Percentiles rank a stretch among this genome's conserved stretches.
These are phyloP conservation scores for Phytophthora constricta DNA, from an alignment of 352 stramenopile genomes.

Conservation along the genomic window DNA sequence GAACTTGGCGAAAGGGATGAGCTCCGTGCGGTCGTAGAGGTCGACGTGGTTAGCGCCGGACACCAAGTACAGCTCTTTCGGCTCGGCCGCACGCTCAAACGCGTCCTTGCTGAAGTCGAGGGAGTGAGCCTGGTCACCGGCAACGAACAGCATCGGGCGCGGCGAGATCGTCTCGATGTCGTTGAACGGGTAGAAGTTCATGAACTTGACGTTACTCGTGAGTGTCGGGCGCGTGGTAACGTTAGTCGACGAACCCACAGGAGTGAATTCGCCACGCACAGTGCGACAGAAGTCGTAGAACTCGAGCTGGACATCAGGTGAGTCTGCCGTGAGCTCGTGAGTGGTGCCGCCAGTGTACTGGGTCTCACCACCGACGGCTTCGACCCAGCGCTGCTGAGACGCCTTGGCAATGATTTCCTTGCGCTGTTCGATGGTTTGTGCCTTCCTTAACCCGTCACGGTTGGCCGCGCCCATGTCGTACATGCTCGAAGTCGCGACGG, in stretches of 20 bases:
- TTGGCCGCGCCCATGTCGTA: slow-evolving; percentile 18
- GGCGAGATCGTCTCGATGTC: slow-evolving; percentile 26
- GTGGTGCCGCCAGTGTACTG: slow-evolving; percentile 3
- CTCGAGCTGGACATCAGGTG: slow-evolving; percentile 8
- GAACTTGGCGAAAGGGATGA: slow-evolving; percentile 27
- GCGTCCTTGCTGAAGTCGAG: slow-evolving; percentile 27
- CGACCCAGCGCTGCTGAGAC: slow-evolving; percentile 7
- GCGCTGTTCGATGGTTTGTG: slow-evolving; percentile 8
- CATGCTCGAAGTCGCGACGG: slow-evolving; percentile 14
- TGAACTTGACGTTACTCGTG: slow-evolving; percentile 7
- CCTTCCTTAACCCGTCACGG: slow-evolving; percentile 9
- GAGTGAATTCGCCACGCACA: slow-evolving; percentile 17
- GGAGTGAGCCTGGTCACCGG: slow-evolving; percentile 16
- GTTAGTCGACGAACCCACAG: slow-evolving; percentile 1
- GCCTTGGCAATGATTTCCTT: neutral
- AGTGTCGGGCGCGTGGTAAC: slow-evolving; percentile 14
- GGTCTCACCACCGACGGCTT: slow-evolving; percentile 6
- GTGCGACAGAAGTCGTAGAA: slow-evolving; percentile 31
- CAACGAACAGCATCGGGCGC: slow-evolving; percentile 18
- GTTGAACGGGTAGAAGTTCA: slow-evolving; percentile 32
- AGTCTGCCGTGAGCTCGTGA: slow-evolving; percentile 17
- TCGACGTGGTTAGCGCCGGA: slow-evolving; percentile 15
- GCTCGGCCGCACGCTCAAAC: slow-evolving; percentile 10
- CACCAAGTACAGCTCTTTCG: slow-evolving; percentile 25
- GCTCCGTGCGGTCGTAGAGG: slow-evolving; percentile 17